Percentiles rank a stretch among this genome's conserved stretches.
These are phyloP conservation scores for Zoysia matrella DNA, from an alignment of 202 grass and related monocot genomes.

Conservation along the genomic window DNA sequence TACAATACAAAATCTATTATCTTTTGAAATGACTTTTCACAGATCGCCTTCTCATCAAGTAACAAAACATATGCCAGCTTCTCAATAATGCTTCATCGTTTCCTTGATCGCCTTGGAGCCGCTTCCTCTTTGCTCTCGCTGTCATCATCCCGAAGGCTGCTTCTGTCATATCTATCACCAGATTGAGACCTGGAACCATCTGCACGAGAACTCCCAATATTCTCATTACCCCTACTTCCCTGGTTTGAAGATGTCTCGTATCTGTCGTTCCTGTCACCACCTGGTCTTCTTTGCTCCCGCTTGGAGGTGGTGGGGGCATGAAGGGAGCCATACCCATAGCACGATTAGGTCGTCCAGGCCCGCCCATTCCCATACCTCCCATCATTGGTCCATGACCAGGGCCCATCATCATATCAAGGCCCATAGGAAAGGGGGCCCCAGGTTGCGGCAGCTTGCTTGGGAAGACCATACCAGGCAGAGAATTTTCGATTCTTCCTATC, in stretches of 20 bases:
- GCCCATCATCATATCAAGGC: conserved; percentile 89
- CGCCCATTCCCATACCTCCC: conserved; percentile 79
- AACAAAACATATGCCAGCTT: conserved; percentile 25
- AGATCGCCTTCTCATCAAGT: neutral
- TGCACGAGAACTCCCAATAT: conserved; percentile 44
- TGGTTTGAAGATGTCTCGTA: conserved; percentile 68
- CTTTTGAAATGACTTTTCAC: neutral
- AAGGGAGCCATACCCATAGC: no score
- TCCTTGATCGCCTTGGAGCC: neutral
- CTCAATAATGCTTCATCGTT: conserved; percentile 46
- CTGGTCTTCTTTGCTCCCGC: conserved; percentile 66
- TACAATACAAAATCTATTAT: neutral
- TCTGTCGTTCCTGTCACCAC: conserved; percentile 54
- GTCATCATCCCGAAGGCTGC: conserved; percentile 57
- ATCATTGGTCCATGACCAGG: conserved; percentile 71
- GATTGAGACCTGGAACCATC: conserved; percentile 57
- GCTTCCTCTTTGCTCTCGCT: conserved; percentile 91
- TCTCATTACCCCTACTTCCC: conserved; percentile 64
- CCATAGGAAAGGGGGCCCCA: conserved; percentile 63
- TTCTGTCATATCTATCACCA: conserved; percentile 53
- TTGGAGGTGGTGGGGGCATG: conserved; percentile 3
- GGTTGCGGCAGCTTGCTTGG: conserved; percentile 61
- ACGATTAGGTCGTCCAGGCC: conserved; percentile 70
- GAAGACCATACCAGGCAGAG: no score
- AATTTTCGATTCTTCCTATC: no score